Conservation (phyloP, 2,329 filamentous ascomycete genomes). For the Fusarium agapanthi region DNA sequence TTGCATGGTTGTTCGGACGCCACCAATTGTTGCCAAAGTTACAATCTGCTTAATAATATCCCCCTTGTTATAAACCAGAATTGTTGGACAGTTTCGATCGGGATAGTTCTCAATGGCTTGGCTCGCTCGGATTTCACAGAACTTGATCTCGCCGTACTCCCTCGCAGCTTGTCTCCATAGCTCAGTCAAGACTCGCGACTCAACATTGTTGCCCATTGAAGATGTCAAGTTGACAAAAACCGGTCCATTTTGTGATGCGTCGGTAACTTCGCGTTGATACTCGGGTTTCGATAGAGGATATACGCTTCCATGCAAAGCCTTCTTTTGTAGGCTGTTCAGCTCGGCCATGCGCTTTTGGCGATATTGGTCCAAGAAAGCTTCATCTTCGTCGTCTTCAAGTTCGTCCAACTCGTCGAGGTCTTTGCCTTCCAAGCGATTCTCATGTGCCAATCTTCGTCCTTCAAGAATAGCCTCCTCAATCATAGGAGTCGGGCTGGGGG, state of each 20-base stretch:
- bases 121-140: conserved; percentile 92
- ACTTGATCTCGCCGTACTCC: conserved; percentile 95
- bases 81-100: conserved; percentile 92
- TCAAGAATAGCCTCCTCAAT: conserved; percentile 94
- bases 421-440: conserved; percentile 93
- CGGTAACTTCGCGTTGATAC: conserved; percentile 89
- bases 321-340: conserved; percentile 76
- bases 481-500: conserved; percentile 91
- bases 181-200: conserved; percentile 84
- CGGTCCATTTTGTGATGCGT: conserved; percentile 76
- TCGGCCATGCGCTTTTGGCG: conserved; percentile 88
- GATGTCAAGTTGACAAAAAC: conserved; percentile 86
- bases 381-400: conserved; percentile 95
- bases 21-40: conserved; percentile 83
- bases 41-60: conserved; percentile 93
- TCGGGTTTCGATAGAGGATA: conserved; percentile 96
- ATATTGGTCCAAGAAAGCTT: conserved; percentile 88
- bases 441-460: conserved; percentile 83
- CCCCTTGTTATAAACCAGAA: conserved; percentile 89
- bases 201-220: conserved; percentile 79
- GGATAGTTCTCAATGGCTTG: conserved; percentile 98
- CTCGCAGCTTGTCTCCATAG: conserved; percentile 85
- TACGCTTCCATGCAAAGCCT: conserved; percentile 85
- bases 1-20: conserved; percentile 73
- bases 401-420: conserved; percentile 93